Percentiles rank a stretch among this genome's conserved stretches.
These are phyloP conservation scores for Coniochaeta prunicola DNA, from an alignment of 2,329 filamentous ascomycete genomes.

Conservation along the genomic window DNA sequence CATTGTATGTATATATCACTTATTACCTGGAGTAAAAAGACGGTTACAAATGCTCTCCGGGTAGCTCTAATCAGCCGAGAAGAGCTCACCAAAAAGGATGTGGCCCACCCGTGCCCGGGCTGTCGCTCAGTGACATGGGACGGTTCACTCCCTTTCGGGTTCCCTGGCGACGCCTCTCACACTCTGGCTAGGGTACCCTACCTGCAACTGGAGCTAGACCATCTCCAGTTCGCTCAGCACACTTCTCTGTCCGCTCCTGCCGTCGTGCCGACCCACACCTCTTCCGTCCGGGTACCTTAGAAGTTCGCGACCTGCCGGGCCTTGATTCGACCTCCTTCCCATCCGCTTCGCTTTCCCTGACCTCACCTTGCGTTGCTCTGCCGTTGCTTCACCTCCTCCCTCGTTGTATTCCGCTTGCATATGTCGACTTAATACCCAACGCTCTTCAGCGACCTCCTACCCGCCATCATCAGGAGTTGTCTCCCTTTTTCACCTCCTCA, in stretches of 20 bases:
- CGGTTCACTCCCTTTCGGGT: background rate
- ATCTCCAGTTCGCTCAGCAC: background rate
- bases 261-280: slow-evolving; percentile 1
- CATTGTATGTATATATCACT: background rate
- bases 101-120: background rate
- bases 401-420: background rate
- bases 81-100: background rate
- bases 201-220: background rate
- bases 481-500: background rate
- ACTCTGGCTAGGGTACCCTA: background rate
- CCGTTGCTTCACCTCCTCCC: background rate
- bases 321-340: background rate
- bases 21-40: background rate
- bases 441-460: background rate
- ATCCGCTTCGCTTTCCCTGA: background rate
- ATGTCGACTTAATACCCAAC: background rate
- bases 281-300: slow-evolving; percentile 1
- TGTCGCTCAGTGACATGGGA: background rate
- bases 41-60: background rate
- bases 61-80: background rate
- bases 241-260: background rate
- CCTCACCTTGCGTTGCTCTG: background rate
- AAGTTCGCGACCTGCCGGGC: slow-evolving; percentile 1
- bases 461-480: background rate
- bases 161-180: background rate